A percentile compares a stretch with the other conserved stretches of the same genome.
Conservation (phyloP, 2,329 filamentous ascomycete genomes). For the Tolypocladium album region DNA sequence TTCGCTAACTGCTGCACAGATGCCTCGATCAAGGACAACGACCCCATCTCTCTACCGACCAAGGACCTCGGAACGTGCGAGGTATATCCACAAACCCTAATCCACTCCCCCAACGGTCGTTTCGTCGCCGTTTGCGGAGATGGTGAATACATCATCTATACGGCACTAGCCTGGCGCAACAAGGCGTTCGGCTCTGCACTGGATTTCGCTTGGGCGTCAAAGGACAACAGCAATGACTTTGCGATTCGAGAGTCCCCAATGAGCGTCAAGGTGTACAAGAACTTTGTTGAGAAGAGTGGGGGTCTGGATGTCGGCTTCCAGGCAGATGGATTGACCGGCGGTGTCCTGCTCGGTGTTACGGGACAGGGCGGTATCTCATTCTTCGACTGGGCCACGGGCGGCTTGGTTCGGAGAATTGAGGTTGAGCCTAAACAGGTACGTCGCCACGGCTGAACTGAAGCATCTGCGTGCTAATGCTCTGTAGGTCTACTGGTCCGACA, state of each 20-base stretch:
- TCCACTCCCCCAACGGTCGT: slow-evolving; percentile 91
- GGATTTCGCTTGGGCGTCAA: slow-evolving; percentile 94
- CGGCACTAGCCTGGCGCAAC: slow-evolving; percentile 89
- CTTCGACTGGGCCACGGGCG: slow-evolving; percentile 91
- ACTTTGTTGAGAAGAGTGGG: slow-evolving; percentile 85
- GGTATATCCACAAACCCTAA: slow-evolving; percentile 87
- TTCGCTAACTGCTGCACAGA: slow-evolving; percentile 38
- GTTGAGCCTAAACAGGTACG: slow-evolving; percentile 47
- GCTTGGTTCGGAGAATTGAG: slow-evolving; percentile 85
- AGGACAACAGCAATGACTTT: slow-evolving; percentile 97
- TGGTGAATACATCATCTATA: slow-evolving; percentile 98
- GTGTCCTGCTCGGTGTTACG: slow-evolving; percentile 84
- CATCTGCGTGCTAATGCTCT: slow-evolving; percentile 1
- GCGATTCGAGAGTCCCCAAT: slow-evolving; percentile 91
- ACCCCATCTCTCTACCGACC: slow-evolving; percentile 73
- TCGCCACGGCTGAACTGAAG: neutral
- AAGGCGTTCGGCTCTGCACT: slow-evolving; percentile 93
- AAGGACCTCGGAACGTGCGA: slow-evolving; percentile 96
- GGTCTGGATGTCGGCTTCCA: slow-evolving; percentile 92
- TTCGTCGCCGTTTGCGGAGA: slow-evolving; percentile 79
- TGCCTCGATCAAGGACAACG: slow-evolving; percentile 73
- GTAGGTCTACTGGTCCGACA: slow-evolving; percentile 94
- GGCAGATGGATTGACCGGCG: slow-evolving; percentile 81
- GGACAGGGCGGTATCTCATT: slow-evolving; percentile 91
- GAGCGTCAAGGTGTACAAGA: slow-evolving; percentile 94